phyloP scores from a whole-genome alignment of 371 early-diverging fungal genomes.

The Mortierella sp. region DNA sequence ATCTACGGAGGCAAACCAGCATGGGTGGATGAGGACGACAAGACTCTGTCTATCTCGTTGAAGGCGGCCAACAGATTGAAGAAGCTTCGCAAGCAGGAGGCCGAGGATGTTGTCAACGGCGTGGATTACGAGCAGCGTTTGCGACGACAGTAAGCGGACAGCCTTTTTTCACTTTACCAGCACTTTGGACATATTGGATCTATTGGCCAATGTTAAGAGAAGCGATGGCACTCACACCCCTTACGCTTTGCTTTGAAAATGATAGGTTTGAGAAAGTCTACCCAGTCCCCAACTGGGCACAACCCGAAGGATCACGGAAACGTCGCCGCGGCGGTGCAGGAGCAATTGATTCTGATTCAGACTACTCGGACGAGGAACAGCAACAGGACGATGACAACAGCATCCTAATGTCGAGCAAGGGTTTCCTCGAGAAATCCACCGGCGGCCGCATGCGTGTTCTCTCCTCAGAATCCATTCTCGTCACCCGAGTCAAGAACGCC shows the following conservation, averaged over 20 bases:
- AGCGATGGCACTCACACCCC: not conserved
- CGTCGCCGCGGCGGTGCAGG: constrained; percentile 45
- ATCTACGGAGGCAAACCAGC: constrained; percentile 64
- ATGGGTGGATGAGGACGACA: constrained; percentile 87
- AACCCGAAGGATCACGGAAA: constrained; percentile 50
- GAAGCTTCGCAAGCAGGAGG: constrained; percentile 82
- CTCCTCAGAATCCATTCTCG: constrained; percentile 68
- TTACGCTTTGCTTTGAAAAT: not conserved
- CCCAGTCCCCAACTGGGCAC: constrained; percentile 93
- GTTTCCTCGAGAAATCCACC: constrained; percentile 66
- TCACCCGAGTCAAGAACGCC: constrained; percentile 82
- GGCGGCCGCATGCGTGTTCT: constrained; percentile 51
- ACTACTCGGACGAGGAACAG: constrained; percentile 61
- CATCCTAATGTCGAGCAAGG: constrained; percentile 66
- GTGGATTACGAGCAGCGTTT: constrained; percentile 87
- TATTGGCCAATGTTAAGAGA: not conserved
- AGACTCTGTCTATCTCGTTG: constrained; percentile 76
- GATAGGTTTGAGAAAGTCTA: constrained; percentile 82
- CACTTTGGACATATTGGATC: not conserved
- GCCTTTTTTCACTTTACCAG: not conserved
- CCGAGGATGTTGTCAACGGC: constrained; percentile 81
- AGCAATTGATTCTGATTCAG: constrained; percentile 55
- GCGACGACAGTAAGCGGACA: constrained; percentile 77
- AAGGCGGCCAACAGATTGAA: constrained; percentile 72
- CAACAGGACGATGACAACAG: constrained; percentile 62